Conservation (phyloP, 1,284 basidiomycete species). For the Sanghuangporus sanghuang region DNA sequence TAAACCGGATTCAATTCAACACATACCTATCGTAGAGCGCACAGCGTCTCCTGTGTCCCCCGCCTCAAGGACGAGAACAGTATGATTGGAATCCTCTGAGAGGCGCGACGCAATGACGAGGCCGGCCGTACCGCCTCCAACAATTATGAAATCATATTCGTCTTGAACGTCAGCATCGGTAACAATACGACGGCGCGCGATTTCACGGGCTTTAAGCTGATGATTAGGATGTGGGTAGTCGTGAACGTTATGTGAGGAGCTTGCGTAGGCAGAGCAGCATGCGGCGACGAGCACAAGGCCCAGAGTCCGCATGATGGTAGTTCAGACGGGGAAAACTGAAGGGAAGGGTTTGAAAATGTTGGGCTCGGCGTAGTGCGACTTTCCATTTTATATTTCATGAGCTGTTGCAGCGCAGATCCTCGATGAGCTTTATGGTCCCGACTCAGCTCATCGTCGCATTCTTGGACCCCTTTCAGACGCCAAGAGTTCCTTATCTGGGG, state of each 20-base stretch:
- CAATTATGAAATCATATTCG: slow-evolving; percentile 54
- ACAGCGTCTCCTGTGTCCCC: slow-evolving; percentile 55
- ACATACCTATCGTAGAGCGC: slow-evolving; percentile 32
- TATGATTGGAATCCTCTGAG: slow-evolving; percentile 62
- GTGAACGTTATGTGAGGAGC: slow-evolving; percentile 19
- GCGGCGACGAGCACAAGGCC: slow-evolving; percentile 23
- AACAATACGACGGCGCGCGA: slow-evolving; percentile 34
- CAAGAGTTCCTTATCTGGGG: neutral
- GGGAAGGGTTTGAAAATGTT: neutral
- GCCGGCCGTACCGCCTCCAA: slow-evolving; percentile 69
- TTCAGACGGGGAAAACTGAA: neutral
- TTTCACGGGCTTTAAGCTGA: slow-evolving; percentile 21
- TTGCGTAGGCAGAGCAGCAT: slow-evolving; percentile 23
- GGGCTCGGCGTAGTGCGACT: neutral
- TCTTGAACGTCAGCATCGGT: slow-evolving; percentile 31
- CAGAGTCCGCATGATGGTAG: slow-evolving; percentile 11
- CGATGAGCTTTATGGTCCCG: no score
- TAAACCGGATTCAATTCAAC: neutral
- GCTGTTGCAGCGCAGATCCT: neutral
- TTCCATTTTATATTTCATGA: neutral
- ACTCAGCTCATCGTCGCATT: neutral
- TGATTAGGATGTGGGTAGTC: slow-evolving; percentile 22
- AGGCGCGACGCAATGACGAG: slow-evolving; percentile 68
- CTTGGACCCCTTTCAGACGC: neutral
- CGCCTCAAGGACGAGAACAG: slow-evolving; percentile 71